Conservation (phyloP, 2,329 filamentous ascomycete genomes). For the Colletotrichum shisoi region DNA sequence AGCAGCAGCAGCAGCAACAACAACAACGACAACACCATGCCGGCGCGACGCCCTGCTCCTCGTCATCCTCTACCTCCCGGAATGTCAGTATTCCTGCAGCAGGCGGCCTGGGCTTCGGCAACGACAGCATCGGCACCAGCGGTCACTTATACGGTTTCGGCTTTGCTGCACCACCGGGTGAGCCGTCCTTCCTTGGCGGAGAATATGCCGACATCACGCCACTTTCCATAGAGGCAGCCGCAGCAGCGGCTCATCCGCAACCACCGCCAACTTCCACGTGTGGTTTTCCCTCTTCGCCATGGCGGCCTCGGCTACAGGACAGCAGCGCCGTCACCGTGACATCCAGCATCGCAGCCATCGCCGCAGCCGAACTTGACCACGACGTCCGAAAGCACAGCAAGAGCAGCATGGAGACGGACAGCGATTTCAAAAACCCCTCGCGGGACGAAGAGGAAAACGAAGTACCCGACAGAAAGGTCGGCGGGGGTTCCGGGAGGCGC, state of each 20-base stretch:
- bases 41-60: neutral
- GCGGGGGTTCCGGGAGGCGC: neutral
- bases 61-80: conserved; percentile 7
- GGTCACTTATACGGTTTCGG: conserved; percentile 29
- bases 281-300: conserved; percentile 35
- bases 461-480: neutral
- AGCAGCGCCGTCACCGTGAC: conserved; percentile 33
- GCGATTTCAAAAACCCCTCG: conserved; percentile 26
- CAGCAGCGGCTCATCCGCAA: conserved; percentile 25
- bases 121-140: neutral
- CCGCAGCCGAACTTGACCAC: conserved; percentile 35
- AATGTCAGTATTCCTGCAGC: conserved; percentile 18
- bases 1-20: conserved; percentile 13
- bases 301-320: conserved; percentile 32
- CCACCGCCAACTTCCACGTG: conserved; percentile 23
- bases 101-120: conserved; percentile 3
- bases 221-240: conserved; percentile 32
- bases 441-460: conserved; percentile 27
- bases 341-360: conserved; percentile 30
- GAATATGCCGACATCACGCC: conserved; percentile 37
- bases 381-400: conserved; percentile 32
- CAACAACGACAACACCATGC: neutral
- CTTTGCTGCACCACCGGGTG: conserved; percentile 33
- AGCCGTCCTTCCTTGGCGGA: conserved; percentile 38
- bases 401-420: conserved; percentile 32